phyloP scores from a whole-genome alignment of 441 rosid species.

The Theobroma grandiflorum region DNA sequence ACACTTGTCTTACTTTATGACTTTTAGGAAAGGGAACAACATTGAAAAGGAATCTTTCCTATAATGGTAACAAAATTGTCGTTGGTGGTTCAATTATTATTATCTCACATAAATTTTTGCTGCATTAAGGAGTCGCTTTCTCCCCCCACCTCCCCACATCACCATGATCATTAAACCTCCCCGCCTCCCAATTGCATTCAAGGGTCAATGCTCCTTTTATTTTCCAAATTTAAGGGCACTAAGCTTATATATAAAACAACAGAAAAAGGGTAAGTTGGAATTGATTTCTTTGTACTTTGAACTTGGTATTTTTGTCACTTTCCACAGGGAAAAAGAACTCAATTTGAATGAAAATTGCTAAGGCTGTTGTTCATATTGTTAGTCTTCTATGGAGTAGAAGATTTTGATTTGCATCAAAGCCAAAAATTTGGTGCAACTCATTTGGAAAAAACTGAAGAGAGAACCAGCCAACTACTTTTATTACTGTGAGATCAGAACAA shows the following conservation, averaged over 20 bases:
- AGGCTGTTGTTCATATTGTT: no score
- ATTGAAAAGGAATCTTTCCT: slow-evolving; percentile 43
- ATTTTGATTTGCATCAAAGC: no score
- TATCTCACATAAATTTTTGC: background rate
- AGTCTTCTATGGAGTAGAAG: no score
- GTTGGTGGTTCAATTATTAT: slow-evolving; percentile 1
- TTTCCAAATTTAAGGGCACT: background rate
- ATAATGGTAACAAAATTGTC: slow-evolving; percentile 30
- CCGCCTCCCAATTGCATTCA: slow-evolving; percentile 1
- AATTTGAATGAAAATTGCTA: no score
- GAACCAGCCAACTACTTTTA: no score
- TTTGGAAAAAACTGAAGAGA: no score
- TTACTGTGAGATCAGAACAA: background rate
- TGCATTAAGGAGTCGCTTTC: background rate
- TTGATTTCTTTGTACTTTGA: no score
- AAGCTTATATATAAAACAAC: background rate
- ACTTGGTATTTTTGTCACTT: no score
- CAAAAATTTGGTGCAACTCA: no score
- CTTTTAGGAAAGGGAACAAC: background rate
- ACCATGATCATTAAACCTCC: no score
- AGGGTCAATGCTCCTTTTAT: background rate
- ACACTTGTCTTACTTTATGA: slow-evolving; percentile 10
- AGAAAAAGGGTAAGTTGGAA: background rate
- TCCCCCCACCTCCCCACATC: background rate
- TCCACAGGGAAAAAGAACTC: no score